phyloP scores from a whole-genome alignment of 345 rosid species.

The rapeseed (Brassica napus) region DNA sequence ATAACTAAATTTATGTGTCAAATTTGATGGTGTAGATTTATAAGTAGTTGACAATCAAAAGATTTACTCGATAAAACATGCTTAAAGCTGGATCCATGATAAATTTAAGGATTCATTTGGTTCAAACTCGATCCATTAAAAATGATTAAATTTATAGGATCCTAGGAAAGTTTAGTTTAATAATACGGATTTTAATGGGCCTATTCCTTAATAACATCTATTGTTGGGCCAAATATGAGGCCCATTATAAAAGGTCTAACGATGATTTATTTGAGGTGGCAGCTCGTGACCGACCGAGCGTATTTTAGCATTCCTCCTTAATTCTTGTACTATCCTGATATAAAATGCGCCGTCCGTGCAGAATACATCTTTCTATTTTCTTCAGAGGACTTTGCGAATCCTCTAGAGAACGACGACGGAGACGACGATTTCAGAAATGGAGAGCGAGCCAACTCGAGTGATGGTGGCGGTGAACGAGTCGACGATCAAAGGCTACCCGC shows the following conservation, averaged over 20 bases:
- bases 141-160: not conserved
- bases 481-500: conserved; percentile 82
- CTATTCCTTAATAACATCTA: not conserved
- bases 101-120: not conserved
- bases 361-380: not conserved
- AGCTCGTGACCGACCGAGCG: not conserved
- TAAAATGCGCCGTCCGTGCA: conserved; percentile 19
- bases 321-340: not conserved
- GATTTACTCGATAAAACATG: no score
- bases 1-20: not conserved
- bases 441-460: conserved; percentile 66
- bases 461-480: conserved; percentile 91
- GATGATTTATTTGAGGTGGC: not conserved
- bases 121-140: not conserved
- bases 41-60: not conserved
- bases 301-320: not conserved
- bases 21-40: not conserved
- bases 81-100: not conserved
- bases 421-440: conserved; percentile 33
- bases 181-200: not conserved
- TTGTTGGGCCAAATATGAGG: not conserved
- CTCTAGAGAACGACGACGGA: not conserved
- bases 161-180: not conserved
- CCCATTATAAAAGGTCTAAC: not conserved
- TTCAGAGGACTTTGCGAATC: not conserved